Base-by-base conservation (phyloP, 2,329 filamentous ascomycete genomes). In the Aaosphaeria arxii region DNA sequence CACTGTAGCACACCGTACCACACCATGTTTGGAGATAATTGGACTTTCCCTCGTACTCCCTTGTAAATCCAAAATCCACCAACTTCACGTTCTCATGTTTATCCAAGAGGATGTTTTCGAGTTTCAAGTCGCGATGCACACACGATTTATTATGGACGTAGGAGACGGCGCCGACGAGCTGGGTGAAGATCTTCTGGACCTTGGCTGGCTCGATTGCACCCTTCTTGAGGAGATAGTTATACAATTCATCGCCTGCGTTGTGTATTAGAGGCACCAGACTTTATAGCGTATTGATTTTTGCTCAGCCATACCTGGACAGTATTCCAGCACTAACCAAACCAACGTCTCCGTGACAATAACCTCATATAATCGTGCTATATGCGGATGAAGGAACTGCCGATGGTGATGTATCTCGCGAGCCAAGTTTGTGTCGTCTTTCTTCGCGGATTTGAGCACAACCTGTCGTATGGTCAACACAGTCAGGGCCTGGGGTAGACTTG, bases 331-430 rank as follows among this genome's bases (percentile, higher is more conserved):
- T 64, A 99, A 80, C 94, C 94, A 99, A 45, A 99, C 95, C 70
- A 97, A 73, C 43, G 78, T 85, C 73, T 99, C 94, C 1, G 94
- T 99, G 53, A 99, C 91, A 61, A 99, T 95, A 51, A 99, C 92
- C 76, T 99, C 94, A 77, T 99, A 97, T 24, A 99, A 78, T 44
- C 94, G 84, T 41, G 94, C 91, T 62, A 99, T 99, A 73, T 99
- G 94, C 24, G 94, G 94, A 66, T 99, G 94, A 56, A 96, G 82
- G 72, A 99, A 96, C 72, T 99, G 94, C 58, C 94, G 88, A 70
- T 99, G 94, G 70, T 99, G 94, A 71, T 99, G 94, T 61, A 99
- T 99, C 71, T 99, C 94, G 60, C 94, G 88, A 11, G 92, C 92
- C 43, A 99, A 85, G 69, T 99, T 99, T 46, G 89, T 84, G 71